A percentile compares a stretch with the other conserved stretches of the same genome.
These are phyloP conservation scores for Moricandia moricandioides DNA, from an alignment of 345 rosid species.

Conservation along the genomic window DNA sequence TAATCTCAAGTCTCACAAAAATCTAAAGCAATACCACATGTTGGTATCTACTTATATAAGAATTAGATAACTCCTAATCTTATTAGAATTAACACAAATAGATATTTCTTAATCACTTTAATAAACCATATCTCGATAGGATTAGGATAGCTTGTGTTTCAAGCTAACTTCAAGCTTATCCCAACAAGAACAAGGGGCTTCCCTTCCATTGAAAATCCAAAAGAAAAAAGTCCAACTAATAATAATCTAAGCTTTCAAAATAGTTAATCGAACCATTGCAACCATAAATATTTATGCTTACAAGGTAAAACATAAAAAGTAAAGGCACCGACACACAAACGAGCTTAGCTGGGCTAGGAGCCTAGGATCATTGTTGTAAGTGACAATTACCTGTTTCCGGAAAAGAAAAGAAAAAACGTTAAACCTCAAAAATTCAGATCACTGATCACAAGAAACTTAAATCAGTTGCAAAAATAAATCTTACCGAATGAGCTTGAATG, in stretches of 20 bases:
- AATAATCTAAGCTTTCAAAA: conserved; percentile 5
- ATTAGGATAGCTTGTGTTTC: no score
- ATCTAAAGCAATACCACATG: no score
- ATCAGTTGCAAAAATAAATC: no score
- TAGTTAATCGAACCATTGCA: not conserved
- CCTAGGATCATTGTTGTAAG: conserved; percentile 81
- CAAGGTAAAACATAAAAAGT: not conserved
- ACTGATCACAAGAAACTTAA: no score
- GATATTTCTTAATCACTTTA: not conserved
- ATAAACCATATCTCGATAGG: no score
- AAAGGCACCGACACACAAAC: conserved; percentile 87
- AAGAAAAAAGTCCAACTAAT: not conserved
- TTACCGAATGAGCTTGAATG: no score
- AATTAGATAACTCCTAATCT: no score
- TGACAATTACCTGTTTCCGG: conserved; percentile 60
- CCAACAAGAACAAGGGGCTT: not conserved
- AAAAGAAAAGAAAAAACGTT: not conserved
- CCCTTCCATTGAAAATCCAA: not conserved
- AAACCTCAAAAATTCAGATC: no score
- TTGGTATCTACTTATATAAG: no score
- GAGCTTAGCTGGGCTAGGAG: conserved; percentile 70
- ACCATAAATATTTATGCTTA: not conserved
- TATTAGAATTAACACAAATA: no score
- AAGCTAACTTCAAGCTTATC: no score
- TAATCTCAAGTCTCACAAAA: no score